A percentile compares a stretch with the other conserved stretches of the same genome.
phyloP scores from a whole-genome alignment of 2,329 filamentous ascomycete genomes.

The Aspergillus glaucus region DNA sequence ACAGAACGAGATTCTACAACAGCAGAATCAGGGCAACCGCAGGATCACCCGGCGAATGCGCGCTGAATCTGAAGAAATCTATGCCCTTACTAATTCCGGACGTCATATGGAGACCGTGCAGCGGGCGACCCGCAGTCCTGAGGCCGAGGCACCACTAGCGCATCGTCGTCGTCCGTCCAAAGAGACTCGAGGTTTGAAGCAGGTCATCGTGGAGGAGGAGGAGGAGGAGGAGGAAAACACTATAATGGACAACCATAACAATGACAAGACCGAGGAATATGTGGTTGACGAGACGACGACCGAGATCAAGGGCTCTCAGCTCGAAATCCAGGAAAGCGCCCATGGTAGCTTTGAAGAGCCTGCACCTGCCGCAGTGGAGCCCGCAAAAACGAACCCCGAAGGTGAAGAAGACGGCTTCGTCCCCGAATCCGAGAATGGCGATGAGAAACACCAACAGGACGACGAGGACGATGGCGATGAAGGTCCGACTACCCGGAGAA shows the following conservation, averaged over 20 bases:
- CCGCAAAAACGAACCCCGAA: constrained; percentile 21
- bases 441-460: constrained; percentile 27
- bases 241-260: constrained; percentile 2
- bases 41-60: constrained; percentile 56
- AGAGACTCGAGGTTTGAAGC: constrained; percentile 38
- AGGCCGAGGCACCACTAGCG: constrained; percentile 21
- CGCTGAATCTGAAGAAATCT: constrained; percentile 50
- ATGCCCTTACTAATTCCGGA: constrained; percentile 55
- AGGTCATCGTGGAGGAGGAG: constrained; percentile 25
- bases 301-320: constrained; percentile 34
- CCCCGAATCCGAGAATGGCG: constrained; percentile 37
- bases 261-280: constrained; percentile 35
- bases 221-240: constrained; percentile 21
- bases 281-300: constrained; percentile 43
- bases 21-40: constrained; percentile 26
- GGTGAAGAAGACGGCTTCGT: constrained; percentile 31
- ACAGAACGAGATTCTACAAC: constrained; percentile 12
- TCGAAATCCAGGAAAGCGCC: constrained; percentile 39
- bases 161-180: constrained; percentile 23
- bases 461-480: constrained; percentile 55
- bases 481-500: constrained; percentile 44
- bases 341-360: constrained; percentile 29
- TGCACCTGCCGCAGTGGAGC: constrained; percentile 16
- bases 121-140: constrained; percentile 49
- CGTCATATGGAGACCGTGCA: constrained; percentile 51